phyloP scores from a whole-genome alignment of 345 rosid genomes.

The Tarenaya hassleriana region DNA sequence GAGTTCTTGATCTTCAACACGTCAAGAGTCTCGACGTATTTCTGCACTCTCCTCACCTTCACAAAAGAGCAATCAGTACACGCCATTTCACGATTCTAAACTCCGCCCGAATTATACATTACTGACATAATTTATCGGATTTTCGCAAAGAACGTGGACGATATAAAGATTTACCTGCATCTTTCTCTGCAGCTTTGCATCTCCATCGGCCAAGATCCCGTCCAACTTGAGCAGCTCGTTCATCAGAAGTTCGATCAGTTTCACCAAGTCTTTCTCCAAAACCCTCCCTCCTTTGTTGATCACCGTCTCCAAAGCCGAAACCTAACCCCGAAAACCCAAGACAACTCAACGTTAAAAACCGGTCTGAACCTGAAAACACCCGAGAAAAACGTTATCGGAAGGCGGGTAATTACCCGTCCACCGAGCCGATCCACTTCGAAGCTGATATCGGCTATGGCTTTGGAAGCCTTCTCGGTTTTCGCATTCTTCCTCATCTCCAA shows the following conservation, averaged over 20 bases:
- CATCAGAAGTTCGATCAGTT: slow-evolving; percentile 76
- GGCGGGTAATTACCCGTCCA: slow-evolving; percentile 48
- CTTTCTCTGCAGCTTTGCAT: slow-evolving; percentile 89
- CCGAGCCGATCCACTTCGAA: slow-evolving; percentile 84
- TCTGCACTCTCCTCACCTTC: slow-evolving; percentile 91
- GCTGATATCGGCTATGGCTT: slow-evolving; percentile 83
- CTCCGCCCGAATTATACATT: no score
- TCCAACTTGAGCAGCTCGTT: slow-evolving; percentile 85
- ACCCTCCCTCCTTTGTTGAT: slow-evolving; percentile 71
- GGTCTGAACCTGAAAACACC: not conserved
- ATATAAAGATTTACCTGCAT: slow-evolving; percentile 66
- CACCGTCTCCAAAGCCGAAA: slow-evolving; percentile 66
- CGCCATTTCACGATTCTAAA: not conserved
- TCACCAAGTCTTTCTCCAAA: slow-evolving; percentile 61
- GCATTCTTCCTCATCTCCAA: slow-evolving; percentile 81
- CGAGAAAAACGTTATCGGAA: not conserved
- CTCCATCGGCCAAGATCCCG: slow-evolving; percentile 80
- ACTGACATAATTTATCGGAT: no score
- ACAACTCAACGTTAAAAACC: not conserved
- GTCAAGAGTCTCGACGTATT: slow-evolving; percentile 84
- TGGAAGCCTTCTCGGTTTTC: slow-evolving; percentile 81
- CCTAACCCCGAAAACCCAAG: slow-evolving; percentile 42
- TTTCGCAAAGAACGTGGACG: no score
- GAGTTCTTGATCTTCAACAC: slow-evolving; percentile 80
- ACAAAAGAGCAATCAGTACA: slow-evolving; percentile 15